phyloP scores from a whole-genome alignment of 257 asterid genomes.

The Datura wrightii region DNA sequence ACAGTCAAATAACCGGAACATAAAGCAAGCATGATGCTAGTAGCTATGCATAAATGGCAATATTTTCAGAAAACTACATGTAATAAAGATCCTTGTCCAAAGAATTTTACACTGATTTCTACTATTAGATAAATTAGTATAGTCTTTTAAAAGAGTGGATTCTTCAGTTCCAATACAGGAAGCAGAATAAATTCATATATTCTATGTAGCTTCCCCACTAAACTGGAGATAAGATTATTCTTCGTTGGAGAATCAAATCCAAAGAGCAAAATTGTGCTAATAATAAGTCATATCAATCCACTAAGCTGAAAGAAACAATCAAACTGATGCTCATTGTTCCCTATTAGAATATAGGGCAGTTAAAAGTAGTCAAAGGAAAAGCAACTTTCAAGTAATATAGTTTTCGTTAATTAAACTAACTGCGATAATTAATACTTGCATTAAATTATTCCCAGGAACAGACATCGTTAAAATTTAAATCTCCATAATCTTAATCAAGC shows the following conservation, averaged over 20 bases:
- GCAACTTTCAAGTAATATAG: constrained; percentile 4
- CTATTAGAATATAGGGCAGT: neutral
- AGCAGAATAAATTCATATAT: neutral
- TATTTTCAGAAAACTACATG: neutral
- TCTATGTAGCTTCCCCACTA: neutral
- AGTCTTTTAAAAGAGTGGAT: neutral
- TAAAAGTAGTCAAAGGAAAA: neutral
- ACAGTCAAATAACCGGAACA: neutral
- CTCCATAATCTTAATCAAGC: neutral
- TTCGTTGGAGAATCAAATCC: neutral
- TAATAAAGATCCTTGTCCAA: neutral
- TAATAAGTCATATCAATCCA: constrained; percentile 5
- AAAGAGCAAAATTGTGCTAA: neutral
- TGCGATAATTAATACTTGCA: neutral
- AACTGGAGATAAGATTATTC: neutral
- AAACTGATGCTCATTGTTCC: neutral
- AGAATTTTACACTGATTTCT: neutral
- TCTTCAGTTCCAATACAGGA: neutral
- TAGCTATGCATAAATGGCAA: neutral
- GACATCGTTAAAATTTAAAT: neutral
- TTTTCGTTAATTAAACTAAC: neutral
- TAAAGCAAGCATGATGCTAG: neutral
- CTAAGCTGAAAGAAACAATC: neutral
- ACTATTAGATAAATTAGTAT: neutral
- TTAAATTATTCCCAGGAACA: neutral